Conservation (phyloP, 495 filamentous ascomycete species). For the Trichoderma orchidacearum region DNA sequence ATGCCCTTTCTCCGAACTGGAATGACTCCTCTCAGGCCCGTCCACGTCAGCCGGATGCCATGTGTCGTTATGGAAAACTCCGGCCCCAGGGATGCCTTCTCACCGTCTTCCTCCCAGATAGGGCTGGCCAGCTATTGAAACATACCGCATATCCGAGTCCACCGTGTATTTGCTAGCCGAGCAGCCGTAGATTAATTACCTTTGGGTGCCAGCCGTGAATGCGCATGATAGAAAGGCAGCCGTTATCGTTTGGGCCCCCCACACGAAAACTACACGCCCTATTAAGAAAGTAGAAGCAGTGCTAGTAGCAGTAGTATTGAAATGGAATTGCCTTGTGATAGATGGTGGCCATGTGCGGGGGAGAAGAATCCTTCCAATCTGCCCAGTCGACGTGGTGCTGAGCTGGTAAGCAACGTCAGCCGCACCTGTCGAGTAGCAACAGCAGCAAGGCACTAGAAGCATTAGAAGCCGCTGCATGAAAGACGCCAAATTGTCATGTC, state of each 20-base stretch:
- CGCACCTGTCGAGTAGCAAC: neutral
- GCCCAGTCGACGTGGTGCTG: constrained; percentile 4
- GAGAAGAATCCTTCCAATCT: neutral
- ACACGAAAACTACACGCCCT: no score
- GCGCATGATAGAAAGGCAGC: neutral
- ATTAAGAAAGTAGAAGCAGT: no score
- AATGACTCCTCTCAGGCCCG: neutral
- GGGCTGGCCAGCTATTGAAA: neutral
- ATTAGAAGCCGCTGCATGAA: neutral
- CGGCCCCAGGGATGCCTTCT: neutral
- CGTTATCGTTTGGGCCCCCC: no score
- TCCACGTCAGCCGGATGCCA: neutral
- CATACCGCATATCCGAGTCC: neutral
- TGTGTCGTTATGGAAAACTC: neutral
- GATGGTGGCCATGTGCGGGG: neutral
- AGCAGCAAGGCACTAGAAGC: no score
- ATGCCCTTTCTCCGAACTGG: neutral
- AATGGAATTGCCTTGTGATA: no score
- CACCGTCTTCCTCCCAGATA: neutral
- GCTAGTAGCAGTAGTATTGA: no score
- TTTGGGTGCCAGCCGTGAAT: neutral
- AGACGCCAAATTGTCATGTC: neutral
- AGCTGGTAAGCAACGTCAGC: neutral
- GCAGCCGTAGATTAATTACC: neutral
- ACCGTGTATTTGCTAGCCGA: neutral